phyloP scores from a whole-genome alignment of 257 asterid genomes.

The Fraxinus cuspidata region DNA sequence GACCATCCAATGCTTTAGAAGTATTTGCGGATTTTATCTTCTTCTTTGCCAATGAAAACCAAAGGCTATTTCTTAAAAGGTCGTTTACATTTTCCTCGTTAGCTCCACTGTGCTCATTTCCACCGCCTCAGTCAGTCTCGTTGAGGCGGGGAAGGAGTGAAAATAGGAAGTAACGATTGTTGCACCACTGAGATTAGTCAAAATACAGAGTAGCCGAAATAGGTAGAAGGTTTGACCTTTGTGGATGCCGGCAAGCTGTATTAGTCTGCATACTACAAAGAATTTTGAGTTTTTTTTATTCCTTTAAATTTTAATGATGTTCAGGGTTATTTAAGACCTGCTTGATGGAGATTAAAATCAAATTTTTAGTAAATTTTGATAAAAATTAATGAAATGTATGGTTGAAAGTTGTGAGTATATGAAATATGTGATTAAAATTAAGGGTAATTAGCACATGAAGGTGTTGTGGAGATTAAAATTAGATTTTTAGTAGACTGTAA shows the following conservation, averaged over 20 bases:
- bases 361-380: no score
- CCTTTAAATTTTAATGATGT: no score
- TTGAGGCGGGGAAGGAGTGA: background rate
- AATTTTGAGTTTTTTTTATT: no score
- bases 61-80: constrained; percentile 41
- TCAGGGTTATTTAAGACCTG: no score
- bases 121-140: background rate
- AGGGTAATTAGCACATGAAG: no score
- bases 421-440: no score
- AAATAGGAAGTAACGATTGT: background rate
- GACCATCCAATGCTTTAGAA: no score
- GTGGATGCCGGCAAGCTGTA: background rate
- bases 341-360: no score
- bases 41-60: constrained; percentile 59
- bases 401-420: no score
- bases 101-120: constrained; percentile 46
- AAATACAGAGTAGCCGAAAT: background rate
- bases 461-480: no score
- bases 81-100: constrained; percentile 41
- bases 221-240: background rate
- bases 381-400: no score
- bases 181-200: background rate
- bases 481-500: no score
- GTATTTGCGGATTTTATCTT: constrained; percentile 41
- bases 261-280: background rate